Evolutionary conservation across 441 rosid genomes (phyloP), one percentile per base, ranked within the genome.

Genomic region (Jatropha multifida): DNA sequence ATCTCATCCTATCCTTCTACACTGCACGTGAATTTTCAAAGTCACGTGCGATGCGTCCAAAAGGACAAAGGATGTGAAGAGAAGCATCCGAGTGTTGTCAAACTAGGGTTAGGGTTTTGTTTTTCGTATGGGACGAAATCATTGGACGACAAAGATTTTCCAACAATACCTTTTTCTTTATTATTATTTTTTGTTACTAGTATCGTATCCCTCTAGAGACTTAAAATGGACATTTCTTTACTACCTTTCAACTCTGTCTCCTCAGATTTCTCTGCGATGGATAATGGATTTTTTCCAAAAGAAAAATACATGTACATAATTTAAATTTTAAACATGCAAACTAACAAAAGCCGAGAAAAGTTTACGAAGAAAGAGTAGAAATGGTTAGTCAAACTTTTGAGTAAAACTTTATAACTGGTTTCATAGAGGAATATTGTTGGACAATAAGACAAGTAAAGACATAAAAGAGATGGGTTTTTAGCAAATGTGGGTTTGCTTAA

Each of bases 111-210:
- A 75, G 78, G 74, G 75, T 73, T 52, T 67, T 65, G 37, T 67
- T 79, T 63, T 58, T 72, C 27, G 67, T 69, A 73, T 74, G 71
- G 71, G 75, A 81, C 74, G 84, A 79, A 72, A 83, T 76, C 76
- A 83, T 87, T 78, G 76, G 85, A 82, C 81, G 86, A 85, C 87
- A 84, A 81, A 87, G 86, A 85, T 83, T 71, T 74, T 77, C 75
- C 74, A 70, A 56, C 79, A 77, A 81, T 74, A 54, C 68, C 71
- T 48, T 61, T 75, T 65, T 14, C 52, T 7, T 56, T 7, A 8
- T 2, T 32, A 8, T 59, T 14, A 4, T 44, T 44, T 42, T 3
- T 52, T 12, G 13, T 12, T 52, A 15, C 18, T 14, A 12, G 7
- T 14, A 13, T 55, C 17, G 7, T 14, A 13, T 55, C 17, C 7